Evolutionary conservation across 129 eudicot species (phyloP), one percentile per base, ranked within the genome.

Genomic region (Logfia minima): DNA sequence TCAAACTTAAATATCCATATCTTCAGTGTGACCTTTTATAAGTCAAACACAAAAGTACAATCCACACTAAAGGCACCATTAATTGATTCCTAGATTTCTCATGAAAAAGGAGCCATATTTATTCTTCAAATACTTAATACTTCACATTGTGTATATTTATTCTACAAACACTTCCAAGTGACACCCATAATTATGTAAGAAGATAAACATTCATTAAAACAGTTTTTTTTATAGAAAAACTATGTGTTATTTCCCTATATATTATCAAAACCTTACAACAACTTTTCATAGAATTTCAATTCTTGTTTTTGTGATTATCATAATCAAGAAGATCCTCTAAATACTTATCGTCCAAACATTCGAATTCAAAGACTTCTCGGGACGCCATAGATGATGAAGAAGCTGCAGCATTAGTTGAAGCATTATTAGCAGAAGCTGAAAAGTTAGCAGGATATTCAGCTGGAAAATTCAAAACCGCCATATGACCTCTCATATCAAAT

Each of bases 291-390:
- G 45, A 8, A 61, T 5, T 79, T 74, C 70, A 84, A 19, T 80
- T 65, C 66, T 77, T 83, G 71, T 21, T 72, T 45, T 78, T 81
- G 23, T 70, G 75, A n/a, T 74, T 77, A 21, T 76, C 84, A 32
- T 45, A 61, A 58, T 83, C 88, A 34, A 88, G 89, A 37, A 88
- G 86, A 61, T 88, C 92, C 76, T 88, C 92, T 69, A 88, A 39
- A 51, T 80, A 28, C 76, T 83, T 68, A 32, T 88, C 88, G 72
- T 88, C 89, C 75, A 83, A 75, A 18, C 66, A 88, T 53, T 88
- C 92, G 16, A 88, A 83, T 43, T 85, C 92, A 17, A 88, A 71
- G 7, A 88, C 88, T 70, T 88, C 86, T 4, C 34, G 70, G 5
- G 72, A 13, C 17, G 67, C 68, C 34, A 14, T 76, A 43, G 23